phyloP scores from a whole-genome alignment of 305 asterid genomes.

The Salvia sclarea region DNA sequence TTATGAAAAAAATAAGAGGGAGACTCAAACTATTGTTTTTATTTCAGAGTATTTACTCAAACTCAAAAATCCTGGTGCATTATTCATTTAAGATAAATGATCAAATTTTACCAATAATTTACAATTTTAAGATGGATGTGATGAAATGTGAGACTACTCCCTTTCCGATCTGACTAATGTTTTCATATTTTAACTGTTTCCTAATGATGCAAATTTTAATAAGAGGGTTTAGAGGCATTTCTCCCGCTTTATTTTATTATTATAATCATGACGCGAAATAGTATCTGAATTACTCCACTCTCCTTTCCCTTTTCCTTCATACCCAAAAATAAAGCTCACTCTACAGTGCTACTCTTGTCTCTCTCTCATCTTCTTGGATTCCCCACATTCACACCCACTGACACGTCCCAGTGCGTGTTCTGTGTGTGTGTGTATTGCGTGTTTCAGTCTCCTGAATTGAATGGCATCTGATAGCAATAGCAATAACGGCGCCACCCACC shows the following conservation, averaged over 20 bases:
- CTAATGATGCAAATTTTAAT: no score
- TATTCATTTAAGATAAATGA: no score
- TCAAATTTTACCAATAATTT: no score
- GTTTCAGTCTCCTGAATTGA: conserved; percentile 32
- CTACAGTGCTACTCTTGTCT: neutral
- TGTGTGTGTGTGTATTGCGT: conserved; percentile 28
- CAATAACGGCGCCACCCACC: conserved; percentile 19
- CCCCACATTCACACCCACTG: conserved; percentile 31
- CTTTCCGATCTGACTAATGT: no score
- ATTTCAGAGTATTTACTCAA: no score
- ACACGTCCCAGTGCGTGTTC: conserved; percentile 28
- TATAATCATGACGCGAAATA: neutral
- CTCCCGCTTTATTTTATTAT: neutral
- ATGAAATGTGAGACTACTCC: no score
- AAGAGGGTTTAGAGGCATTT: neutral
- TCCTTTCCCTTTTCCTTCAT: neutral
- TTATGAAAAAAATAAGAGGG: no score
- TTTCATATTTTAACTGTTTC: no score
- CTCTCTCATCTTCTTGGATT: conserved; percentile 34
- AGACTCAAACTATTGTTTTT: no score
- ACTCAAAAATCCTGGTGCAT: no score
- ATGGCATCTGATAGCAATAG: conserved; percentile 45
- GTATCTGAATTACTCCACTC: neutral
- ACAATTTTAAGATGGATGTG: no score
- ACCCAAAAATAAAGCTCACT: conserved; percentile 25